Base-by-base conservation (phyloP, 257 asterid genomes). In the Haberlea rhodopensis region DNA sequence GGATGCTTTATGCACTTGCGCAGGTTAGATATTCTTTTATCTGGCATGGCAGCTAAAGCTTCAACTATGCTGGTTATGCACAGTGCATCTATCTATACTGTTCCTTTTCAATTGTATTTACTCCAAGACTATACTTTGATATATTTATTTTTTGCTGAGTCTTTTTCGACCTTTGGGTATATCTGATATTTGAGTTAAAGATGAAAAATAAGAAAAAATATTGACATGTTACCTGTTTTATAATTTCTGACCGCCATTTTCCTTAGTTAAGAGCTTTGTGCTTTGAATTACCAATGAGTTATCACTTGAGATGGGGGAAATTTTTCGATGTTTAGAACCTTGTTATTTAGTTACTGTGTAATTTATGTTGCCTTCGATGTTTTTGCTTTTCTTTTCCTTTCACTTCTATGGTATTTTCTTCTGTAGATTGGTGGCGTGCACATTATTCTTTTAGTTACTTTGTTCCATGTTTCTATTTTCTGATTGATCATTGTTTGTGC, bases 1-100 rank as follows among this genome's bases (percentile, higher is more conserved):
- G 97, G 82, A 90, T 94, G 97, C 81, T 90, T 66, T 86, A 87
- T 78, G 76, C 78, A 67, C 95, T 90, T 66, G 99, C 96, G 32
- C 85, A 94, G 97, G 99, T 94, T 72, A 43, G 69, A 34, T 53
- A 34, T 45, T 46, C 28, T 22, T n/a, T 3, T 56, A 49, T 20
- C 3, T 71, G 34, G 58, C 59, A 22, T 58, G 53, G 28, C 51
- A 46, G 37, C 51, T 40, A 25, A 13, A 43, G 20, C 15, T 43
- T 43, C 49, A 43, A 6, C 49, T 4, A 20, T 23, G 28, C 26
- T 26, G 24, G 63, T 31, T 48, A 57, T 26, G 57, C 34, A 4
- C 15, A 28, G 49, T 20, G 34, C 6, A 37, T 1, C 5, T 56
- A 16, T 40, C 24, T n/a, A n/a, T n/a, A n/a, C 8, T 8, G 16